Conservation (phyloP, 306 rosid species). For the Inga oerstediana region DNA sequence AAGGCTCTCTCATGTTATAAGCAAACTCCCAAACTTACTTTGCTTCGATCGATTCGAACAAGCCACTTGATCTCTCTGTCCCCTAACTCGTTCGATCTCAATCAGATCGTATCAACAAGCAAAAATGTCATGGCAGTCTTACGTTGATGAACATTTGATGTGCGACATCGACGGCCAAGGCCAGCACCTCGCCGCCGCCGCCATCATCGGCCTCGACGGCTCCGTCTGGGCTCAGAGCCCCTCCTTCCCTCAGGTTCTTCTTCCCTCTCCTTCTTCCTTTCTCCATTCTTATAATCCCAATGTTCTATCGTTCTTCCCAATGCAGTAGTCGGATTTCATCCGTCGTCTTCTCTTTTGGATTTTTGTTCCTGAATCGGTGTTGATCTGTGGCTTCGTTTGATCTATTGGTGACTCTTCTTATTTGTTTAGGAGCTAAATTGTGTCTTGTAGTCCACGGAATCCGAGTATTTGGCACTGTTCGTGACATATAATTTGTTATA, state of each 20-base stretch:
- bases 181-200: constrained; percentile 76
- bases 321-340: too few relatives aligned
- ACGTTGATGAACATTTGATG: constrained; percentile 97
- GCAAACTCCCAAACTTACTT: neutral
- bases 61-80: neutral
- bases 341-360: neutral
- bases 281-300: neutral
- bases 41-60: neutral
- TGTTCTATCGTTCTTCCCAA: neutral
- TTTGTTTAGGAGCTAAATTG: neutral
- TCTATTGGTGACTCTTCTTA: neutral
- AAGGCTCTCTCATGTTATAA: neutral
- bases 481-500: neutral
- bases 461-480: neutral
- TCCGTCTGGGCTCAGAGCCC: constrained; percentile 95
- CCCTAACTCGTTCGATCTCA: neutral
- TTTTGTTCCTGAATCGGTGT: neutral
- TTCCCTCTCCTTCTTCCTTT: neutral
- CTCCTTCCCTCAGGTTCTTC: constrained; percentile 71
- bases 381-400: neutral
- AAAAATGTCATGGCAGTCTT: constrained; percentile 91
- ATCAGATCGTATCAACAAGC: neutral
- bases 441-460: neutral
- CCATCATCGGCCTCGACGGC: constrained; percentile 85
- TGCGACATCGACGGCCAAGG: constrained; percentile 90